Evolutionary conservation across 2,329 filamentous ascomycete species (phyloP), one percentile per base, ranked within the genome.

Genomic region (Fusarium euwallaceae): DNA sequence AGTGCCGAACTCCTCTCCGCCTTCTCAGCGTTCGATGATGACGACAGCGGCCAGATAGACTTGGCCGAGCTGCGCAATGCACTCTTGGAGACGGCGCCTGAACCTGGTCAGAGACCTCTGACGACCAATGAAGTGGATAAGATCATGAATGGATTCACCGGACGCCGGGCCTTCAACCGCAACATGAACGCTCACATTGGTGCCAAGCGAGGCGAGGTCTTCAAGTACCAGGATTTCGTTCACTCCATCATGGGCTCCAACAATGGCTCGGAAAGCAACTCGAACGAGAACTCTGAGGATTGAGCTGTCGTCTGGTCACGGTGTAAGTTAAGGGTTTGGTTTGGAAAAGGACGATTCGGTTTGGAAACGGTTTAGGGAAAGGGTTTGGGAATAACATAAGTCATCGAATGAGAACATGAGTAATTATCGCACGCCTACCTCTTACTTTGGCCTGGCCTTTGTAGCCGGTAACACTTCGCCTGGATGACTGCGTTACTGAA

Each of bases 21-120:
- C 0, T 96, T 99, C 76, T 95, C 95, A 3, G 97, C 97, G 0
- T 98, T 98, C 81, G 97, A 99, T 80, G 94, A 97, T 72, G 95
- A 97, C 73, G 97, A 99, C 81, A 97, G 94, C 78, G 97, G 97
- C 4, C 95, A 98, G 83, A 91, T 98, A 43, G 95, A 98, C 80
- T 85, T 97, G 22, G 89, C 86, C 0, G 95, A 98, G 82, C 84
- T 99, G 72, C 91, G 93, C 55, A 94, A 97, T 76, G 95, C 96
- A 0, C 83, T 99, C 53, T 84, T 98, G 45, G 90, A 95, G 75
- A 98, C 95, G 1, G 91, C 92, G 0, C 94, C 95, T 0, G 95
- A 97, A 76, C 87, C 90, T 0, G 94, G 94, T 20, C 88, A 91
- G 81, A 86, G 86, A 43, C 83, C 88, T 0, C 83, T 97, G 73